A percentile compares a stretch with the other conserved stretches of the same genome.
phyloP scores from a whole-genome alignment of 768 basidiomycete genomes.

The Lactarius sp. region DNA sequence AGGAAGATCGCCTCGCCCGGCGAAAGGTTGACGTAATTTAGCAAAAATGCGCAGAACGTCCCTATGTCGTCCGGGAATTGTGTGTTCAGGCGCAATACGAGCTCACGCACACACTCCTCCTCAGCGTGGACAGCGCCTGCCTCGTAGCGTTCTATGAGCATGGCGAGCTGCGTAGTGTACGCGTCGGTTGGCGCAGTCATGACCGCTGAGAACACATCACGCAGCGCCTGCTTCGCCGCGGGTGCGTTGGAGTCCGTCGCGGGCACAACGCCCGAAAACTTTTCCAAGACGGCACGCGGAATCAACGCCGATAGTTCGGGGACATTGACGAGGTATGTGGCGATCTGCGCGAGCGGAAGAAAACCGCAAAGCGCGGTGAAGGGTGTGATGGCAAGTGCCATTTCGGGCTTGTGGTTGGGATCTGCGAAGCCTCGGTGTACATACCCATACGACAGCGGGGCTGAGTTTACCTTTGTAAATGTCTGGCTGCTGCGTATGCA shows the following conservation, averaged over 20 bases:
- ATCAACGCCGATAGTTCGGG: conserved; percentile 78
- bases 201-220: conserved; percentile 70
- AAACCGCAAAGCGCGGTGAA: conserved; percentile 94
- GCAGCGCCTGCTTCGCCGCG: conserved; percentile 58
- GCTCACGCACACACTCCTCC: conserved; percentile 48
- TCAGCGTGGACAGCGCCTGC: conserved; percentile 36
- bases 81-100: conserved; percentile 55
- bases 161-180: conserved; percentile 51
- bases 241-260: conserved; percentile 41
- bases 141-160: conserved; percentile 61
- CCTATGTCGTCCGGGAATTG: conserved; percentile 94
- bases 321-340: conserved; percentile 55
- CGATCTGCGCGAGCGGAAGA: conserved; percentile 71
- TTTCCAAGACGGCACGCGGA: conserved; percentile 45
- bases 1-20: conserved; percentile 92
- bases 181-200: conserved; percentile 67
- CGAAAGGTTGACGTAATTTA: conserved; percentile 78
- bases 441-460: neutral
- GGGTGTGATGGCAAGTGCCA: conserved; percentile 93
- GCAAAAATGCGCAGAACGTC: conserved; percentile 82
- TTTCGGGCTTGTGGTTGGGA: conserved; percentile 97
- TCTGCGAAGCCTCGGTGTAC: conserved; percentile 44
- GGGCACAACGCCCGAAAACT: conserved; percentile 46
- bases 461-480: conserved; percentile 79
- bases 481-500: conserved; percentile 48